Evolutionary conservation across 73 alveolate species (phyloP).

Genomic region (Paramecium biaurelia): DNA sequence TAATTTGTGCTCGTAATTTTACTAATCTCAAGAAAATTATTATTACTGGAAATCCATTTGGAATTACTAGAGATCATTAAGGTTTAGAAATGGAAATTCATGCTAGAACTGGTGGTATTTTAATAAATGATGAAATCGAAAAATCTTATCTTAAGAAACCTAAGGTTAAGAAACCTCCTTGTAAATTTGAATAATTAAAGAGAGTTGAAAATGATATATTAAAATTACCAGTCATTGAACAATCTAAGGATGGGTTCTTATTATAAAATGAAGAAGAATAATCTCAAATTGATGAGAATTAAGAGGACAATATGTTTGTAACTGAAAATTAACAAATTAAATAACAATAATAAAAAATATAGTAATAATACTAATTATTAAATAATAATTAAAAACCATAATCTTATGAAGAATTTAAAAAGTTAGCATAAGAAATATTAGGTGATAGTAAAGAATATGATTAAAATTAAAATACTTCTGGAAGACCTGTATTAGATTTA

Average conservation of each 20-base stretch:
- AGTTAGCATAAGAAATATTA: conserved; percentile 37
- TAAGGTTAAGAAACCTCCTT: conserved; percentile 37
- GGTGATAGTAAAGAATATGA: conserved; percentile 62
- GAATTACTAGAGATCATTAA: conserved; percentile 51
- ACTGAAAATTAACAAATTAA: conserved; percentile 46
- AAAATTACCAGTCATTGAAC: conserved; percentile 28
- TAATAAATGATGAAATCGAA: conserved; percentile 58
- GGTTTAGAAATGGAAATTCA: conserved; percentile 67
- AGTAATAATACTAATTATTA: neutral
- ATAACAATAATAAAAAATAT: neutral
- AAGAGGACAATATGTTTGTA: conserved; percentile 55
- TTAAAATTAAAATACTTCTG: neutral
- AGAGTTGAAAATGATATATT: conserved; percentile 61
- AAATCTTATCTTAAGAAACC: conserved; percentile 48
- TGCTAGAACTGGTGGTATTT: conserved; percentile 66
- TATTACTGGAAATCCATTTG: conserved; percentile 63
- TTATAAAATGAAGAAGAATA: neutral
- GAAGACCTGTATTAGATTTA: conserved; percentile 35
- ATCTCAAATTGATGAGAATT: conserved; percentile 7
- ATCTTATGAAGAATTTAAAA: conserved; percentile 52
- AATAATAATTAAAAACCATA: neutral
- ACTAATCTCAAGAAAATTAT: conserved; percentile 35
- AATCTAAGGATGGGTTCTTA: neutral
- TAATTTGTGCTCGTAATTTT: conserved; percentile 62
- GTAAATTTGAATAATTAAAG: conserved; percentile 53